phyloP scores from a whole-genome alignment of 257 asterid species.

The Lycium ferocissimum region DNA sequence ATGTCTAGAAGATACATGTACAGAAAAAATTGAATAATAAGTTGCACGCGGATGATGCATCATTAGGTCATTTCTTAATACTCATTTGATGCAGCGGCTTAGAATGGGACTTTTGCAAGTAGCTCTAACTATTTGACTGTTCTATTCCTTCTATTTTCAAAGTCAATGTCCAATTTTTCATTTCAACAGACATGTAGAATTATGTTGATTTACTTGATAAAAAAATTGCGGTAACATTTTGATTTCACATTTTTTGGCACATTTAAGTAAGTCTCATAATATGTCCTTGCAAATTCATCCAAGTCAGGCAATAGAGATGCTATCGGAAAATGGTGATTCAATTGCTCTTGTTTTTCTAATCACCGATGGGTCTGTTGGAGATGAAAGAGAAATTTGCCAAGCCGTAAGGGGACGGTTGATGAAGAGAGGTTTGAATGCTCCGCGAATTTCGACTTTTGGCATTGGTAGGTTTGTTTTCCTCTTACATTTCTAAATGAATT shows the following conservation, averaged over 20 bases:
- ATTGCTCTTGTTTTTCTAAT: slow-evolving; percentile 68
- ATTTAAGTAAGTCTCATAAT: background rate
- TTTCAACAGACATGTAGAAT: background rate
- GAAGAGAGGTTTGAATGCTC: slow-evolving; percentile 62
- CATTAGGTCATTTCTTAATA: background rate
- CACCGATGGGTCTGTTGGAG: slow-evolving; percentile 91
- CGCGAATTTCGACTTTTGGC: slow-evolving; percentile 86
- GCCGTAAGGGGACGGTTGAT: slow-evolving; percentile 47
- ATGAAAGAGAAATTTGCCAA: slow-evolving; percentile 75
- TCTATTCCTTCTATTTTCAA: background rate
- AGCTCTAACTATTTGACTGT: background rate
- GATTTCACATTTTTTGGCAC: background rate
- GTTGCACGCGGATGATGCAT: background rate
- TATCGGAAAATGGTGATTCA: slow-evolving; percentile 52
- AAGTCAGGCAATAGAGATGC: slow-evolving; percentile 73
- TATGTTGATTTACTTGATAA: background rate
- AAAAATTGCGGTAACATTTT: background rate
- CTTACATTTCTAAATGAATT: background rate
- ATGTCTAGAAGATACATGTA: background rate
- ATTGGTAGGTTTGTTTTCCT: slow-evolving; percentile 56
- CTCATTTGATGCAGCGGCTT: background rate
- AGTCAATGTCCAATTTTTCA: background rate
- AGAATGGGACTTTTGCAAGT: background rate
- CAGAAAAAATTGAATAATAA: background rate
- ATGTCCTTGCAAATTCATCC: slow-evolving; percentile 29